Evolutionary conservation across 345 rosid species (phyloP).

Genomic region (Cardamine resedifolia): DNA sequence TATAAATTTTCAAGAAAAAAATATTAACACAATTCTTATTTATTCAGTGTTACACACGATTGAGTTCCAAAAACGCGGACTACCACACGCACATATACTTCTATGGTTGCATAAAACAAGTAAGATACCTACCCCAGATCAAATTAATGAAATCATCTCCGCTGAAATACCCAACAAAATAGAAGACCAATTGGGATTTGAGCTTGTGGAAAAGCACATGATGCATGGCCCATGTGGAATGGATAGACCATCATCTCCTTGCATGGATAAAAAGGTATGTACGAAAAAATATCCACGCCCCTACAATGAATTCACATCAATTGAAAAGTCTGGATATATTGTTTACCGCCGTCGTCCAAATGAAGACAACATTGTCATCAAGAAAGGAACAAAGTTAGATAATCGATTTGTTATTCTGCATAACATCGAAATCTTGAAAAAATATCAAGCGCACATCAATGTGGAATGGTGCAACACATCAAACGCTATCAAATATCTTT

Average conservation of each 20-base stretch:
- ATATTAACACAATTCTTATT: no score
- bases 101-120: not conserved
- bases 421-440: not conserved
- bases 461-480: not conserved
- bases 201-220: not conserved
- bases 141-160: not conserved
- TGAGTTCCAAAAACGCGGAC: not conserved
- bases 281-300: not conserved
- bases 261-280: not conserved
- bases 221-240: not conserved
- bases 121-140: not conserved
- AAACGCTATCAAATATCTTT: no score
- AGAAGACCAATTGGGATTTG: not conserved
- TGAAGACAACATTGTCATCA: not conserved
- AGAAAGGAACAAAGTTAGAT: not conserved
- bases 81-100: not conserved
- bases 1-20: not conserved
- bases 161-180: not conserved
- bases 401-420: not conserved
- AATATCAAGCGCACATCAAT: not conserved
- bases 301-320: not conserved
- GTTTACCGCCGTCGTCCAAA: not conserved
- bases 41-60: not conserved
- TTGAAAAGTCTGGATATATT: not conserved
- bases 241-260: not conserved